Evolutionary conservation across 225 moss, liverwort and hornwort genomes (phyloP), one percentile per base, ranked within the genome.

Genomic region (Physcomitrellopsis africana): DNA sequence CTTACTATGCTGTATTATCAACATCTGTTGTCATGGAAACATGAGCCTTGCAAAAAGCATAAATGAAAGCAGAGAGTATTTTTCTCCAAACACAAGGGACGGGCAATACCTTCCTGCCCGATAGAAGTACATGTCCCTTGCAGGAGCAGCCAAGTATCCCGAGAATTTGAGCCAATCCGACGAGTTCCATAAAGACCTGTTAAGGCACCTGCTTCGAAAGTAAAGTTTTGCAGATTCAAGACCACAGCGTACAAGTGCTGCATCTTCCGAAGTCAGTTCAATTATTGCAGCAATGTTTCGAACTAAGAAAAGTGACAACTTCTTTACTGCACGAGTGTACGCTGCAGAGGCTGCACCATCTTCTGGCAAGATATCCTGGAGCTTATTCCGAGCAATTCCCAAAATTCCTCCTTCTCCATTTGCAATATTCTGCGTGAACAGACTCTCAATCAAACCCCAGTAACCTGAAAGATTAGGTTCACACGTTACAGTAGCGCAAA

Each of bases 221-320:
- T 91, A 97, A 71, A 97, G 80, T 80, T 93, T 97, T 49, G 94
- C 92, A 58, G 97, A 94, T 76, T 94, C 92, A 48, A 94, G 77
- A 8, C 90, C 90, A 71, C 91, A 94, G 57, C 90, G 80, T 47
- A 97, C 86, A 63, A 87, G 77, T 6, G 91, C 84, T n/a, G 93
- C 86, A 51, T 94, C 97, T 62, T 94, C 93, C n/a, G 82, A 83
- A 57, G 79, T 87, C 56, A 97, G 70, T 78, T 97, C 93, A 75
- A 97, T 87, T 44, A 97, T 88, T 24, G 85, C 97, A 32, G 97
- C 97, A 81, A 93, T 94, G 79, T 91, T 82, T 65, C 89, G 91
- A 42, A 89, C 87, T 68, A 97, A 87, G 54, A 94, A 97, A 42
- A 65, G 75, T 41, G 97, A 91, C 49, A 97, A 74, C 56, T 72